Conservation (phyloP, 257 asterid species). For the Oldenlandia corymbosa region DNA sequence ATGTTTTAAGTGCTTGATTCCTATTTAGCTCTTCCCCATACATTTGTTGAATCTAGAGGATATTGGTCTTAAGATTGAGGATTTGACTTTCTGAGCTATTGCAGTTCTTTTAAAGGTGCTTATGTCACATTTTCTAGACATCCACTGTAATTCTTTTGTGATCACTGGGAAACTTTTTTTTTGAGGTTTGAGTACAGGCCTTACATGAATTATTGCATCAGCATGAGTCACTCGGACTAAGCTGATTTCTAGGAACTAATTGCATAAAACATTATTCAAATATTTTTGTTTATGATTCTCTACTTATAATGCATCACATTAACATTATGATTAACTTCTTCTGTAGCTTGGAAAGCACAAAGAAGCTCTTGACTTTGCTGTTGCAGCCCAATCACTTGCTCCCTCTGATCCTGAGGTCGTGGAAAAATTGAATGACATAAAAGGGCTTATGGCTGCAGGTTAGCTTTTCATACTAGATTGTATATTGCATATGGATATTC, state of each 20-base stretch:
- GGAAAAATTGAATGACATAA: constrained; percentile 62
- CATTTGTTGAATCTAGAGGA: too few relatives aligned
- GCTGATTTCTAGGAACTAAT: too few relatives aligned
- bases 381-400: constrained; percentile 61
- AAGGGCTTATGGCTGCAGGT: constrained; percentile 67
- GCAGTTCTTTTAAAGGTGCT: background rate
- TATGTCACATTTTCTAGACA: background rate
- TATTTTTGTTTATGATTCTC: too few relatives aligned
- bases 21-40: background rate
- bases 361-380: constrained; percentile 82
- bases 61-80: background rate
- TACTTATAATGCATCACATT: background rate
- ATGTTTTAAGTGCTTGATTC: background rate
- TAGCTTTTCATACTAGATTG: constrained; percentile 13
- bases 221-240: too few relatives aligned
- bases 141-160: background rate
- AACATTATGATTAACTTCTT: background rate
- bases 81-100: background rate
- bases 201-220: too few relatives aligned
- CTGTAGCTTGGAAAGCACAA: constrained; percentile 67
- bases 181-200: background rate
- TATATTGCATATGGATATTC: too few relatives aligned
- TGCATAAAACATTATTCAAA: too few relatives aligned
- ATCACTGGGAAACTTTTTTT: background rate
- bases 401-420: constrained; percentile 56